Conservation (phyloP, 352 stramenopile genomes). For the Phytophthora niederhauseri region DNA sequence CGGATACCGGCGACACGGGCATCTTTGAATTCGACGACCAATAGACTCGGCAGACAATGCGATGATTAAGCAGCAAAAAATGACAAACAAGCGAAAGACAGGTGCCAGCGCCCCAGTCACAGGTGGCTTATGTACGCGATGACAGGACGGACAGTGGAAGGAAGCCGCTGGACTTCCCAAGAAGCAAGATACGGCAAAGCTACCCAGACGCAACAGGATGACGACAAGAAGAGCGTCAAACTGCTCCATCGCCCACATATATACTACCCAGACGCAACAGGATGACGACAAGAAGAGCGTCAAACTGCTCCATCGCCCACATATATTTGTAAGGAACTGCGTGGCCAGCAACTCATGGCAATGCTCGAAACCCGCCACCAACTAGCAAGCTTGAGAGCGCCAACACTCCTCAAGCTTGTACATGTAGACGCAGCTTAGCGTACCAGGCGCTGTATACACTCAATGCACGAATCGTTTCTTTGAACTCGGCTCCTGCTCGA, state of each 20-base stretch:
- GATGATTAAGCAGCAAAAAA: slow-evolving; percentile 26
- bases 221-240: background rate
- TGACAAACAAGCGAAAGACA: slow-evolving; percentile 17
- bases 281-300: background rate
- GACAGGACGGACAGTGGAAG: background rate
- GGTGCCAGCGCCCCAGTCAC: background rate
- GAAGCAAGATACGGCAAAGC: background rate
- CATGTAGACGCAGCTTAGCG: background rate
- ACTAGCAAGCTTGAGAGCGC: background rate
- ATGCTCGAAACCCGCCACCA: background rate
- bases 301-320: background rate
- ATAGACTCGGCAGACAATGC: slow-evolving; percentile 43
- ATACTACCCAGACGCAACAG: background rate
- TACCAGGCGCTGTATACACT: background rate
- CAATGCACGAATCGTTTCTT: slow-evolving; percentile 21
- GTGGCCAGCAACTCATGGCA: background rate
- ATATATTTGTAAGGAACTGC: background rate
- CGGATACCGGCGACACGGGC: slow-evolving; percentile 54
- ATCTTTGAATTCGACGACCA: slow-evolving; percentile 85
- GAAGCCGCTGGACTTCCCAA: background rate
- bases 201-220: background rate
- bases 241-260: background rate
- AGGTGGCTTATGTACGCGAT: slow-evolving; percentile 4
- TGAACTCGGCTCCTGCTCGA: slow-evolving; percentile 10
- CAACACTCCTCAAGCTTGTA: background rate